These are phyloP conservation scores for Spinellus fusiger DNA, from an alignment of 192 early-diverging fungal species.

Conservation along the genomic window DNA sequence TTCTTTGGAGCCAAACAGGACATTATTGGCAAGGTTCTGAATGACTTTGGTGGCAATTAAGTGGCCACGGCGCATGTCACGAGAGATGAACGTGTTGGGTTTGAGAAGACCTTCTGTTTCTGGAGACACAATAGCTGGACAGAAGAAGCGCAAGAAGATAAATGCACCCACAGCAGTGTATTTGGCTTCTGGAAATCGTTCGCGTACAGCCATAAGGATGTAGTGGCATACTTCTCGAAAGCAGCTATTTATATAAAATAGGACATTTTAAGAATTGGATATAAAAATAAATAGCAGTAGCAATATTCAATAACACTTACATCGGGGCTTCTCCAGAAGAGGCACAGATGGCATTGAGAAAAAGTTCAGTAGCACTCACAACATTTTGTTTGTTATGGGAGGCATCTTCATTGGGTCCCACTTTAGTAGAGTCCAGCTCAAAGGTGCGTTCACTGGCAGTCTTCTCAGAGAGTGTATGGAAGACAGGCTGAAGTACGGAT, in stretches of 20 bases:
- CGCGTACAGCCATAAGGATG: conserved; percentile 69
- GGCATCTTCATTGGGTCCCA: conserved; percentile 58
- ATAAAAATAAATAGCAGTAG: neutral
- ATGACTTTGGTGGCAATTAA: conserved; percentile 92
- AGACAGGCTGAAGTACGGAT: conserved; percentile 70
- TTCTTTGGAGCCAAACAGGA: conserved; percentile 93
- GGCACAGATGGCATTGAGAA: conserved; percentile 81
- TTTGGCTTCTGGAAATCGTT: conserved; percentile 79
- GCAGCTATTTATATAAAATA: conserved; percentile 19
- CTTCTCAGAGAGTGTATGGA: conserved; percentile 61
- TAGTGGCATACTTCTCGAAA: conserved; percentile 81
- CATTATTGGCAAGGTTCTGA: conserved; percentile 94
- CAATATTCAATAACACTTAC: conserved; percentile 7
- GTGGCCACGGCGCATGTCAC: conserved; percentile 80
- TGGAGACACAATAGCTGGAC: conserved; percentile 91
- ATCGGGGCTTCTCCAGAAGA: conserved; percentile 65
- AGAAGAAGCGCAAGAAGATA: conserved; percentile 93
- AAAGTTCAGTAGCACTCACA: conserved; percentile 61
- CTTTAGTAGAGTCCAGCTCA: conserved; percentile 83
- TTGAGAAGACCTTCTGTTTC: conserved; percentile 74
- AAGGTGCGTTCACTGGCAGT: conserved; percentile 70
- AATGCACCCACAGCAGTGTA: conserved; percentile 90
- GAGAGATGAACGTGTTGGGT: conserved; percentile 44
- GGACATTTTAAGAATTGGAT: neutral
- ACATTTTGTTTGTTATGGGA: conserved; percentile 76